These are phyloP conservation scores for Fusarium phyllophilum DNA, from an alignment of 2,329 filamentous ascomycete genomes.

Conservation along the genomic window DNA sequence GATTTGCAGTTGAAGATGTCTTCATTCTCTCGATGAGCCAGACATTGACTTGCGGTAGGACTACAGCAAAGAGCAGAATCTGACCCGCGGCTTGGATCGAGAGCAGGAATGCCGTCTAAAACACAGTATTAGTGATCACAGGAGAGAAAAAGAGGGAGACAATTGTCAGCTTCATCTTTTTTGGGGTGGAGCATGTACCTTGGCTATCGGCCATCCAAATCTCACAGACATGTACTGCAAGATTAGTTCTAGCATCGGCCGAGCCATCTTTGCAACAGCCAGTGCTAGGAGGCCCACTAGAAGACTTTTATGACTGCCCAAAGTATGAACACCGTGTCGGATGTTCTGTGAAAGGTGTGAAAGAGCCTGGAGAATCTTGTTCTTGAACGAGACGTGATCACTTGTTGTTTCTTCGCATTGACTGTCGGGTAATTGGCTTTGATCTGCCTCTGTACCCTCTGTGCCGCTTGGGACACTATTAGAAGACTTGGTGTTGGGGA, in stretches of 20 bases:
- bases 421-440: neutral
- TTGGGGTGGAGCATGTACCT: neutral
- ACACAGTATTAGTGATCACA: neutral
- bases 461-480: neutral
- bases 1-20: neutral
- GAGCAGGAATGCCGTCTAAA: neutral
- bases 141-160: too few species aligned
- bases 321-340: neutral
- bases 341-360: neutral
- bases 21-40: neutral
- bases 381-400: neutral
- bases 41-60: neutral
- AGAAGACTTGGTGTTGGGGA: neutral
- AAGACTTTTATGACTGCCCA: neutral
- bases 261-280: neutral
- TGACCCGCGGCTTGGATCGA: neutral
- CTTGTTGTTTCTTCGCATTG: neutral
- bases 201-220: neutral
- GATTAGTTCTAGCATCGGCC: neutral
- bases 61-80: neutral
- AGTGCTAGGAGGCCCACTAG: neutral
- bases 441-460: neutral
- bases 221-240: conserved; percentile 6
- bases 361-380: neutral
- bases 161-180: too few species aligned